Conservation (phyloP, 2,329 filamentous ascomycete species). For the Sclerotinia nivalis region DNA sequence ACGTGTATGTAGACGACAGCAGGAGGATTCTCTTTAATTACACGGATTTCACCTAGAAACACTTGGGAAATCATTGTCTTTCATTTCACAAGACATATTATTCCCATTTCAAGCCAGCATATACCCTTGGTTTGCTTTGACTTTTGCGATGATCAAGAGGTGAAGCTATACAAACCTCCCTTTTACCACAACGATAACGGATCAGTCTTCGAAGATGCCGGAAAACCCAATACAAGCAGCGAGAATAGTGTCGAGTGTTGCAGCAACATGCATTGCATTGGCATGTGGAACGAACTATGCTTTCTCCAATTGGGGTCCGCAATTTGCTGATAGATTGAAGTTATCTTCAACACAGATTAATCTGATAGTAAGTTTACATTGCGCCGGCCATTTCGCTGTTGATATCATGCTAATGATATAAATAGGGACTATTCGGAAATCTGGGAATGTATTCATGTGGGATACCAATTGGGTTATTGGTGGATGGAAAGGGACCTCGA, state of each 20-base stretch:
- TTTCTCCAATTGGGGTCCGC: slow-evolving; percentile 96
- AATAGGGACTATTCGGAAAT: slow-evolving; percentile 70
- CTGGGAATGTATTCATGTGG: slow-evolving; percentile 93
- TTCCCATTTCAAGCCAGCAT: neutral
- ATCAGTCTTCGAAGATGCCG: slow-evolving; percentile 43
- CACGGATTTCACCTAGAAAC: neutral
- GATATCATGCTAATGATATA: slow-evolving; percentile 14
- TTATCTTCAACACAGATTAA: slow-evolving; percentile 93
- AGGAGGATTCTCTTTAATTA: slow-evolving; percentile 22
- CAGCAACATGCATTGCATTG: slow-evolving; percentile 80
- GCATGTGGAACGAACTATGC: slow-evolving; percentile 97
- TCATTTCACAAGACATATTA: slow-evolving; percentile 4
- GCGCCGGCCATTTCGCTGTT: slow-evolving; percentile 37
- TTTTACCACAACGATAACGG: slow-evolving; percentile 17
- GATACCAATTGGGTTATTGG: slow-evolving; percentile 83
- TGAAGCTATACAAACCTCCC: slow-evolving; percentile 23
- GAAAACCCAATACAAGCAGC: slow-evolving; percentile 58
- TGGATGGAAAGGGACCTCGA: slow-evolving; percentile 79
- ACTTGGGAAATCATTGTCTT: neutral
- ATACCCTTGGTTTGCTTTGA: neutral
- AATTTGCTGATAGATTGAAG: slow-evolving; percentile 84
- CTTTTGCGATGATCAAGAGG: slow-evolving; percentile 28
- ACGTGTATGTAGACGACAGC: slow-evolving; percentile 19
- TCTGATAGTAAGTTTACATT: slow-evolving; percentile 64
- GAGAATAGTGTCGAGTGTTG: slow-evolving; percentile 79